A percentile compares a stretch with the other conserved stretches of the same genome.
Evolutionary conservation across 2,329 filamentous ascomycete species (phyloP).

Genomic region (Paraphaeosphaeria minitans): DNA sequence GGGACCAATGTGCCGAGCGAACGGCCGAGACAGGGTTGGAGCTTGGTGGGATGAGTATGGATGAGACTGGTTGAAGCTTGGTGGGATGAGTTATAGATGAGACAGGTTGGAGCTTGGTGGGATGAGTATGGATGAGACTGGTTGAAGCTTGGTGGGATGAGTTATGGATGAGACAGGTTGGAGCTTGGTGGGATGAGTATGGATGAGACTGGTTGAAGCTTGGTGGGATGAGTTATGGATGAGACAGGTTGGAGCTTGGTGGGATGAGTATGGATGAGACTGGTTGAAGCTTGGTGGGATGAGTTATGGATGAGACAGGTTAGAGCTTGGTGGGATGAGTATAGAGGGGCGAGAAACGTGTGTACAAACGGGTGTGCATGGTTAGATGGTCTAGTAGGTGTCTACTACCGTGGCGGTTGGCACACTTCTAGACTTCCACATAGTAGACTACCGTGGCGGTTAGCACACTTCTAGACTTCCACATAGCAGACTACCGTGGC

Average conservation of each 20-base stretch:
- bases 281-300: background rate
- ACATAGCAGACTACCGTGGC: too few species aligned
- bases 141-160: background rate
- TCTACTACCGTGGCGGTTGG: background rate
- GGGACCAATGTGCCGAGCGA: background rate
- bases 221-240: too few species aligned
- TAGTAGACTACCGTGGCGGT: too few species aligned
- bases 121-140: slow-evolving; percentile 3
- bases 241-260: background rate
- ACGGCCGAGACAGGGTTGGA: background rate
- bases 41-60: background rate
- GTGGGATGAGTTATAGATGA: background rate
- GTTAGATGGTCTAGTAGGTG: background rate
- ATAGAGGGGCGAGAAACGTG: slow-evolving; percentile 4
- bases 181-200: background rate
- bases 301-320: too few species aligned
- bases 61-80: too few species aligned
- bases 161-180: too few species aligned
- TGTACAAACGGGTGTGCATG: slow-evolving; percentile 5
- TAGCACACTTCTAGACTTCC: too few species aligned
- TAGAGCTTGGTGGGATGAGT: background rate
- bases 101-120: too few species aligned
- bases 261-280: too few species aligned
- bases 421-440: background rate
- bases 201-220: background rate